These are phyloP conservation scores for Daldinia eschscholtzii DNA, from an alignment of 2,329 filamentous ascomycete genomes.

Conservation along the genomic window DNA sequence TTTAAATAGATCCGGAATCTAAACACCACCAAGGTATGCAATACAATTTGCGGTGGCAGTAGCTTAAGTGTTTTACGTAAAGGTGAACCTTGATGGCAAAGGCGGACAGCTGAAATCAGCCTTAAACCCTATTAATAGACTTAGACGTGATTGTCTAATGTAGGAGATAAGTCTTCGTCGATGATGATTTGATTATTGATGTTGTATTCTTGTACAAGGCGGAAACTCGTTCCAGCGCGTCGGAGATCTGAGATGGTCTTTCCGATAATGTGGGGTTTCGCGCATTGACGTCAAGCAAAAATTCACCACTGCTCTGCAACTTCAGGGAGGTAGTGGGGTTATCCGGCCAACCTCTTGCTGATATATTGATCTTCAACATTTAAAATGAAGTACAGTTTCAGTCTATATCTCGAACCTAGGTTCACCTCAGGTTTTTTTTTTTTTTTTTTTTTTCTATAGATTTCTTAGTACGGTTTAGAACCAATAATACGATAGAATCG, in stretches of 20 bases:
- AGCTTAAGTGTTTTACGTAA: slow-evolving; percentile 15
- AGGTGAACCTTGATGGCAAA: slow-evolving; percentile 38
- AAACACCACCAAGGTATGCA: background rate
- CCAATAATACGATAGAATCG: background rate
- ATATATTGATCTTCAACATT: slow-evolving; percentile 8
- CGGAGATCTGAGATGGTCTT: slow-evolving; percentile 21
- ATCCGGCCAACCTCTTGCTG: background rate
- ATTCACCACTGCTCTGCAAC: background rate
- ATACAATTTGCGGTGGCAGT: background rate
- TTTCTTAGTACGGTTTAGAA: too few species aligned
- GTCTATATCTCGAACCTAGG: background rate
- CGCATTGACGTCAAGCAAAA: slow-evolving; percentile 14
- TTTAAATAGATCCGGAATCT: background rate
- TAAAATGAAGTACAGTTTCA: background rate
- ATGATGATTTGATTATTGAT: slow-evolving; percentile 34
- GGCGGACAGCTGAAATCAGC: slow-evolving; percentile 17
- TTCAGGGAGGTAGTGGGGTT: slow-evolving; percentile 9
- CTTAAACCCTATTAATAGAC: slow-evolving; percentile 28
- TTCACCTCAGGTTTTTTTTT: background rate
- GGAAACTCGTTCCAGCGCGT: slow-evolving; percentile 15
- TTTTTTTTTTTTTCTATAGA: too few species aligned
- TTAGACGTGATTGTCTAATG: slow-evolving; percentile 7
- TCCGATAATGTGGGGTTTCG: slow-evolving; percentile 7
- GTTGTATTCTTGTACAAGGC: slow-evolving; percentile 12
- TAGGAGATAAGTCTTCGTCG: slow-evolving; percentile 14